Conservation (phyloP, 225 moss, liverwort and hornwort species). For the Anthoceros angustus region DNA sequence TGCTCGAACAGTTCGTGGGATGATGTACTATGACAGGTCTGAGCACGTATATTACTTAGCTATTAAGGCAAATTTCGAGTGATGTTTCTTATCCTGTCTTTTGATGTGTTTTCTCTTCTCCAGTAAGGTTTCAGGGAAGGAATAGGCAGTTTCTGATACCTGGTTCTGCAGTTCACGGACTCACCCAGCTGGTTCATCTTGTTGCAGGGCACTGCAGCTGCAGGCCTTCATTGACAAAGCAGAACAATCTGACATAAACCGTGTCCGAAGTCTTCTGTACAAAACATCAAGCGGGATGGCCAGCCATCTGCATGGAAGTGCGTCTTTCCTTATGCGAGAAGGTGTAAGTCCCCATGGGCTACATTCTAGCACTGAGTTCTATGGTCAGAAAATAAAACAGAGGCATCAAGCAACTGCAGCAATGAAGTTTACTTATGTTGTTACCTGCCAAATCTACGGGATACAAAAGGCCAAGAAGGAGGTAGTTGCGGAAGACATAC, state of each 20-base stretch:
- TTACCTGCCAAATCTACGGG: conserved; percentile 89
- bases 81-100: background rate
- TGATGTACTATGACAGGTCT: conserved; percentile 98
- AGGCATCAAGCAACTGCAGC: conserved; percentile 56
- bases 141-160: background rate
- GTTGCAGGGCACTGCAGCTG: conserved; percentile 65
- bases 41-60: conserved; percentile 6
- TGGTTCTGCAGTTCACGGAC: too few relatives aligned
- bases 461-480: conserved; percentile 35
- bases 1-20: conserved; percentile 94
- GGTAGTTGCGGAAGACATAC: conserved; percentile 56
- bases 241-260: conserved; percentile 35
- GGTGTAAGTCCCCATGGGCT: conserved; percentile 20
- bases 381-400: conserved; percentile 25
- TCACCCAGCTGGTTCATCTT: background rate
- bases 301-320: background rate
- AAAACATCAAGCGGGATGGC: conserved; percentile 40
- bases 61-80: background rate
- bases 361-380: conserved; percentile 16
- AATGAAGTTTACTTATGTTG: conserved; percentile 92
- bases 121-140: background rate
- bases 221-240: conserved; percentile 77
- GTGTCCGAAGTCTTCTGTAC: conserved; percentile 58
- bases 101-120: background rate
- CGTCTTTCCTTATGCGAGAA: conserved; percentile 11